Percentiles rank a stretch among this genome's conserved stretches.
These are phyloP conservation scores for Westerdykella sp. DNA, from an alignment of 2,329 filamentous ascomycete genomes.

Conservation along the genomic window DNA sequence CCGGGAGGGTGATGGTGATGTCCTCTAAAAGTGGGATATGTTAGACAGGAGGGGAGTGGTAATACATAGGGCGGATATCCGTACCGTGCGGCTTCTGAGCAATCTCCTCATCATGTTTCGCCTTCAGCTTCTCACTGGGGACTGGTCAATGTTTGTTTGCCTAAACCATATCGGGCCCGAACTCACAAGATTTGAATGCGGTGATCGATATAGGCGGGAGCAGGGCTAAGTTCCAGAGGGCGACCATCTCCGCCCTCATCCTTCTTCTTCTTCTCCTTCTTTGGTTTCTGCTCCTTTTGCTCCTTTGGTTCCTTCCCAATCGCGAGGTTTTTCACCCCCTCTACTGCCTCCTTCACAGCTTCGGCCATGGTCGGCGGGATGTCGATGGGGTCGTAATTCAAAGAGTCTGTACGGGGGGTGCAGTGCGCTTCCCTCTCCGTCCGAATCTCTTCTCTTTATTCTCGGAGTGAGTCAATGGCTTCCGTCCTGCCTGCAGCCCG, in stretches of 20 bases:
- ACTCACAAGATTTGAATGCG: conserved; percentile 69
- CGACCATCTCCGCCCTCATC: conserved; percentile 34
- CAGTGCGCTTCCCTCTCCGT: too few relatives aligned
- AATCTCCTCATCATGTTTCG: conserved; percentile 72
- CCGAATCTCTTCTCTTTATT: too few relatives aligned
- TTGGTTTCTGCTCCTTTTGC: conserved; percentile 27
- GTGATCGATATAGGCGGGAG: conserved; percentile 73
- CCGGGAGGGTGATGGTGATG: conserved; percentile 67
- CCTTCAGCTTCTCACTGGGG: conserved; percentile 67
- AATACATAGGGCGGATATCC: conserved; percentile 3
- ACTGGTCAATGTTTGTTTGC: conserved; percentile 7
- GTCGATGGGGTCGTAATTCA: too few relatives aligned
- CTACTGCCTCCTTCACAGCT: conserved; percentile 46
- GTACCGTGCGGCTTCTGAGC: conserved; percentile 56
- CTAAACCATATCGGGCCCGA: neutral
- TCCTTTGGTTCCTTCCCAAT: conserved; percentile 38
- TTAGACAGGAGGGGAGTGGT: conserved; percentile 10
- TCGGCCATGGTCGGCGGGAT: conserved; percentile 15
- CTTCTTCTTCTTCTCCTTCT: conserved; percentile 36
- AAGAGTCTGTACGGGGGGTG: too few relatives aligned
- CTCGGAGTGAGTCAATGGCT: conserved; percentile 33
- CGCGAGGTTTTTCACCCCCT: conserved; percentile 56
- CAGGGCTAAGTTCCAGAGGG: conserved; percentile 45
- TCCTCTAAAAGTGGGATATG: conserved; percentile 43
- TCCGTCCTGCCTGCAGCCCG: conserved; percentile 40